A percentile compares a stretch with the other conserved stretches of the same genome.
Evolutionary conservation across 1,139 yeast genomes (phyloP).

Genomic region (Pichia sp.): DNA sequence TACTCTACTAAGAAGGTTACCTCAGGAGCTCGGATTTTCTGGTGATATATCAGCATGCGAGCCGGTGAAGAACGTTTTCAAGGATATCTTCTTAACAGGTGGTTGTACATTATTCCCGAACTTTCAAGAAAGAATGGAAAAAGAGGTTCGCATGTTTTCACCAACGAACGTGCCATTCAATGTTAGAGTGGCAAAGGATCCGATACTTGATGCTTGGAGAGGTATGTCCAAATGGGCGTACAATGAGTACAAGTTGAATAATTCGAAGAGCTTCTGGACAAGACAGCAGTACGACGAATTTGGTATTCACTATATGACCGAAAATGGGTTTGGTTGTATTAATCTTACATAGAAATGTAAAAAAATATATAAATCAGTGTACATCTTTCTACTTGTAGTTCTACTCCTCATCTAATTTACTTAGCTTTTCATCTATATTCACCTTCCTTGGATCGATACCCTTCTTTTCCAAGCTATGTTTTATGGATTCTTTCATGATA

Average conservation of each 20-base stretch:
- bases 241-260: constrained; percentile 24
- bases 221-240: constrained; percentile 87
- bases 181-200: constrained; percentile 63
- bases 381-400: background rate
- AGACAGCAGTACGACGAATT: constrained; percentile 78
- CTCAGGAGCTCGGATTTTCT: constrained; percentile 45
- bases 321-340: constrained; percentile 65
- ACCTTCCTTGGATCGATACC: constrained; percentile 68
- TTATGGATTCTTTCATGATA: constrained; percentile 69
- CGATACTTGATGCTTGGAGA: constrained; percentile 81
- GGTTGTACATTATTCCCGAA: constrained; percentile 70
- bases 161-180: constrained; percentile 64
- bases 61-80: constrained; percentile 42
- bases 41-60: constrained; percentile 37
- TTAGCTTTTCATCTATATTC: constrained; percentile 30
- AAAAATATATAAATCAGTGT: background rate
- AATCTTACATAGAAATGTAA: constrained; percentile 15
- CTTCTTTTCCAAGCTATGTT: constrained; percentile 67
- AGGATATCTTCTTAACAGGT: constrained; percentile 79
- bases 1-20: constrained; percentile 57
- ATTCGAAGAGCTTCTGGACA: constrained; percentile 36
- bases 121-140: constrained; percentile 57
- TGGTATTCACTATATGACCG: constrained; percentile 87
- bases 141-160: constrained; percentile 64
- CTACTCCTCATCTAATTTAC: constrained; percentile 12